These are phyloP conservation scores for Mucor irregularis DNA, from an alignment of 371 early-diverging fungal genomes.

Conservation along the genomic window DNA sequence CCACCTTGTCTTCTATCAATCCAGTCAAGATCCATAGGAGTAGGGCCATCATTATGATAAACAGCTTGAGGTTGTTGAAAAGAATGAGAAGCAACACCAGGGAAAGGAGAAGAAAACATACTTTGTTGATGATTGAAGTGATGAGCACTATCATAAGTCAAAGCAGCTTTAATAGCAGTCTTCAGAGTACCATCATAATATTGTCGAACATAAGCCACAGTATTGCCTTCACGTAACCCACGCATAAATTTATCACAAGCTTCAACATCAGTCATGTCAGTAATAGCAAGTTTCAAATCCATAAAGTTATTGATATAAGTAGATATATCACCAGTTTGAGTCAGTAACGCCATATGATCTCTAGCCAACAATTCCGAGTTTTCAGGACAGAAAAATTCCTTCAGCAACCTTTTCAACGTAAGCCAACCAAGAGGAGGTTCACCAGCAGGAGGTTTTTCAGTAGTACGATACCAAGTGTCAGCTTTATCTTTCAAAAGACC, in stretches of 20 bases:
- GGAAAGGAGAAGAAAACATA: too few relatives aligned
- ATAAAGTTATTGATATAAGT: conserved; percentile 8
- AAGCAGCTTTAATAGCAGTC: neutral
- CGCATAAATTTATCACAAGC: conserved; percentile 11
- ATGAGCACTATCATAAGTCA: conserved; percentile 3
- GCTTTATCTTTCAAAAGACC: neutral
- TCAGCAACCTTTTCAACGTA: neutral
- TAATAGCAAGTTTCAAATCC: conserved; percentile 1
- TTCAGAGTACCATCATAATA: conserved; percentile 65
- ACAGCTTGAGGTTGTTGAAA: neutral
- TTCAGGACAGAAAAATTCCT: conserved; percentile 1
- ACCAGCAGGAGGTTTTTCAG: neutral
- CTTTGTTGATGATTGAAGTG: too few relatives aligned
- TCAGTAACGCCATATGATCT: conserved; percentile 1
- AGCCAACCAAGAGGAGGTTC: neutral
- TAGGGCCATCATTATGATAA: neutral
- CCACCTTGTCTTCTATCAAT: neutral
- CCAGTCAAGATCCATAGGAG: neutral
- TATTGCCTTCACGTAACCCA: neutral
- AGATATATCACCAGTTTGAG: conserved; percentile 3
- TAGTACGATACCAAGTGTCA: neutral
- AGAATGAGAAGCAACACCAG: too few relatives aligned
- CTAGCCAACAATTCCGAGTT: conserved; percentile 3
- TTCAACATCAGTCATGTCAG: conserved; percentile 6
- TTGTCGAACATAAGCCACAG: conserved; percentile 20